A percentile compares a stretch with the other conserved stretches of the same genome.
Conservation (phyloP, 208 protist species). For the Leishmania braziliensis region DNA sequence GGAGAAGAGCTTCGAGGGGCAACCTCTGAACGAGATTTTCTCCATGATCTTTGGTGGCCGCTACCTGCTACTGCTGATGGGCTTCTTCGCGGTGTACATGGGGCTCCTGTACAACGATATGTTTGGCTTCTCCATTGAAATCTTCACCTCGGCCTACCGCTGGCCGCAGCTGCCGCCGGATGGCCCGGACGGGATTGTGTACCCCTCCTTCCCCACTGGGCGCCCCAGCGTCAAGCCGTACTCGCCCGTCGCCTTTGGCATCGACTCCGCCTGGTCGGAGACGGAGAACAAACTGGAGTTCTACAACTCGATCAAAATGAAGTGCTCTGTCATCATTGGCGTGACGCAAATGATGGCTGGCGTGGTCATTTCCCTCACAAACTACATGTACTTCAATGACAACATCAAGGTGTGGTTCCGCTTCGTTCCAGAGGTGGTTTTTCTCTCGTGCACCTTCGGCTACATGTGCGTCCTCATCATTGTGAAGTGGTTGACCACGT, state of each 20-base stretch:
- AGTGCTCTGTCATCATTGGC: constrained; percentile 97
- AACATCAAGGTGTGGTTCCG: constrained; percentile 85
- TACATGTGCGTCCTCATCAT: constrained; percentile 98
- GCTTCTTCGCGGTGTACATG: constrained; percentile 96
- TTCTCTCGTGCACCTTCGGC: constrained; percentile 94
- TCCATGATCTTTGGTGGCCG: constrained; percentile 83
- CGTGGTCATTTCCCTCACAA: constrained; percentile 91
- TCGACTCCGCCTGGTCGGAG: constrained; percentile 91
- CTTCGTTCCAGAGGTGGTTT: constrained; percentile 97
- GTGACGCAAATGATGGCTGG: constrained; percentile 97
- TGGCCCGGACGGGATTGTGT: constrained; percentile 77
- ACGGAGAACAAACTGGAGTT: constrained; percentile 97
- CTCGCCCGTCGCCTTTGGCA: constrained; percentile 59
- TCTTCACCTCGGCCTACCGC: constrained; percentile 81
- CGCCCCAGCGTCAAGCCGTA: constrained; percentile 49
- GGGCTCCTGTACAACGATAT: constrained; percentile 98
- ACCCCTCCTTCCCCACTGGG: constrained; percentile 46
- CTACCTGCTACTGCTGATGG: constrained; percentile 97
- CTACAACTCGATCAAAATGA: constrained; percentile 99
- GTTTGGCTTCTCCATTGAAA: constrained; percentile 89
- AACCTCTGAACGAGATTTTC: constrained; percentile 89
- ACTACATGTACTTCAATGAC: constrained; percentile 92
- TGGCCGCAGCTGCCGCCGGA: constrained; percentile 44
- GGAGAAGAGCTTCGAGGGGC: constrained; percentile 91
- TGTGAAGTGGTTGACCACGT: constrained; percentile 96